Conservation (phyloP, 805 yeast species). For the Yarrowia divulgata region DNA sequence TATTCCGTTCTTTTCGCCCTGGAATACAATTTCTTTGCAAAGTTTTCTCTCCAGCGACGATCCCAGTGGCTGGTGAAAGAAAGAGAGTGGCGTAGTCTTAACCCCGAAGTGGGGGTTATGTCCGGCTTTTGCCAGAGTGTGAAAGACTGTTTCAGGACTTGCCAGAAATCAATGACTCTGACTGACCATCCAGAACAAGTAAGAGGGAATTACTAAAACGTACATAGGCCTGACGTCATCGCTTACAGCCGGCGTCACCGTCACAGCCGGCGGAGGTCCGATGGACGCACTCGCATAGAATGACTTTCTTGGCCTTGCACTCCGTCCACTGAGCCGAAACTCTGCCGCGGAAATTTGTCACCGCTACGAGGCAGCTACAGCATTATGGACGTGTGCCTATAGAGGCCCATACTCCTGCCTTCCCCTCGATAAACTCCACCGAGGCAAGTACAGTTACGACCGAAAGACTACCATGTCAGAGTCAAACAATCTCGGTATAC, state of each 20-base stretch:
- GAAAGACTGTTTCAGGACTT: too few relatives aligned
- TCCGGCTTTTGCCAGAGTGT: too few relatives aligned
- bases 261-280: constrained; percentile 21
- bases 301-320: constrained; percentile 20
- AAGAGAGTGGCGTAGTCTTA: constrained; percentile 2
- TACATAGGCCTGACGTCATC: constrained; percentile 1
- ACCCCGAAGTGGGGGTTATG: constrained; percentile 21
- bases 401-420: too few relatives aligned
- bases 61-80: constrained; percentile 15
- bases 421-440: constrained; percentile 7
- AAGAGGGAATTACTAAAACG: too few relatives aligned
- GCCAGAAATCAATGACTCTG: too few relatives aligned
- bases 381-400: too few relatives aligned
- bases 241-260: constrained; percentile 1
- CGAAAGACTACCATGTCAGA: constrained; percentile 14
- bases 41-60: neutral
- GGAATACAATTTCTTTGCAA: neutral
- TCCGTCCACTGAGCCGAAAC: constrained; percentile 24
- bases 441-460: constrained; percentile 34
- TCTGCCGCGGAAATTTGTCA: constrained; percentile 10
- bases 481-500: constrained; percentile 2
- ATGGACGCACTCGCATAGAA: constrained; percentile 16
- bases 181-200: neutral
- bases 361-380: too few relatives aligned
- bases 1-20: neutral